These are phyloP conservation scores for Ustilago curta DNA, from an alignment of 1,284 basidiomycete genomes.

Conservation along the genomic window DNA sequence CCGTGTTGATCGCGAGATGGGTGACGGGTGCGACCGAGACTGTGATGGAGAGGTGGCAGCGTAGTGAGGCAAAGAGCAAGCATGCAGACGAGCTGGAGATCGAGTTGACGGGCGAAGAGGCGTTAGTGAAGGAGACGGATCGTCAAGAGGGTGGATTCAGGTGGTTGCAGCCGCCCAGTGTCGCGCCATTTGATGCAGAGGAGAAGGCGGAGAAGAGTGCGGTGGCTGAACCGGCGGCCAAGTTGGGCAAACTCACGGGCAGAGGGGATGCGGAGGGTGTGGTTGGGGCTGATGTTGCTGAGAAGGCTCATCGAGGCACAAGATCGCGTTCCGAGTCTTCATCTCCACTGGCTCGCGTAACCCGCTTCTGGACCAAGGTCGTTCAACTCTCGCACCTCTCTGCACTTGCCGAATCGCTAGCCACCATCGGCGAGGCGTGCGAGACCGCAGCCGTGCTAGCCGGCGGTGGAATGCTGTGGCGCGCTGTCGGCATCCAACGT, in stretches of 20 bases:
- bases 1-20: constrained; percentile 43
- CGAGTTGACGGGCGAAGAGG: constrained; percentile 30
- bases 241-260: constrained; percentile 37
- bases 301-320: constrained; percentile 8
- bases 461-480: constrained; percentile 59
- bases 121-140: constrained; percentile 19
- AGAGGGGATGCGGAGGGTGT: constrained; percentile 31
- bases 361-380: constrained; percentile 15
- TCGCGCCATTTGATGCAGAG: constrained; percentile 22
- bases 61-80: constrained; percentile 6
- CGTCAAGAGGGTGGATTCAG: constrained; percentile 6
- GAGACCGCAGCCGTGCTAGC: constrained; percentile 53
- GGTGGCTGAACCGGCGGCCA: constrained; percentile 11
- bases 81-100: constrained; percentile 2
- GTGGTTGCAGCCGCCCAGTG: constrained; percentile 34
- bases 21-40: constrained; percentile 34
- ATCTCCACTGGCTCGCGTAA: neutral
- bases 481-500: constrained; percentile 45
- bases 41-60: constrained; percentile 44
- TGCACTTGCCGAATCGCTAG: constrained; percentile 19
- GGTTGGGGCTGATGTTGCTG: constrained; percentile 34
- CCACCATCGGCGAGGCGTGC: constrained; percentile 50
- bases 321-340: neutral
- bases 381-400: constrained; percentile 15
- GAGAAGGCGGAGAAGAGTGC: neutral